phyloP scores from a whole-genome alignment of 176 grass and related monocot species.

The Oryza coarctata region DNA sequence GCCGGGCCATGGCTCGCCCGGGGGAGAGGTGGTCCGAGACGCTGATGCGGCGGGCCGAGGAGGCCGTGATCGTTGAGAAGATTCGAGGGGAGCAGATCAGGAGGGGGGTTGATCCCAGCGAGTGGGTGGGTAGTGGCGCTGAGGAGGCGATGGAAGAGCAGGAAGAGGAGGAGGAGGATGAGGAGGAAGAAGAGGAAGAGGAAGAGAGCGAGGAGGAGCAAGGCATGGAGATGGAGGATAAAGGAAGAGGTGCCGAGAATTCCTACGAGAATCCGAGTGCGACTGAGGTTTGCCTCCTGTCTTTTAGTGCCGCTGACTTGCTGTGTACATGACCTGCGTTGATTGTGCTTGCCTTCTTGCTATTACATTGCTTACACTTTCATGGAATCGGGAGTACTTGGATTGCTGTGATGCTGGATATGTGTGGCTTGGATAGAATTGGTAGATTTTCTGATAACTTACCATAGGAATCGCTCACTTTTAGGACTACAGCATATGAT shows the following conservation, averaged over 20 bases:
- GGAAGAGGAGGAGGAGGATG: conserved; percentile 30
- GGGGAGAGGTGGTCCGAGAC: conserved; percentile 90
- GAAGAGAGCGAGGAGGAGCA: conserved; percentile 39
- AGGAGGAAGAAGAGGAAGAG: conserved; percentile 23
- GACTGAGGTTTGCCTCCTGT: conserved; percentile 36
- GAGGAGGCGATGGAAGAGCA: conserved; percentile 30
- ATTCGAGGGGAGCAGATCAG: conserved; percentile 78
- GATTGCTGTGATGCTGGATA: not conserved
- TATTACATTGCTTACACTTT: not conserved
- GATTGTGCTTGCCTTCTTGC: not conserved
- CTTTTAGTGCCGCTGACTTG: not conserved
- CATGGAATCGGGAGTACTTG: not conserved
- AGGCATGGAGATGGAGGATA: not conserved
- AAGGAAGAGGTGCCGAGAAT: conserved; percentile 11
- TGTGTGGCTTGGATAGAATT: not conserved
- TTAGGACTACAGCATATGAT: not conserved
- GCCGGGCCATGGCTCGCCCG: conserved; percentile 61
- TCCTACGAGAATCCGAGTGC: conserved; percentile 1
- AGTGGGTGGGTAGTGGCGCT: conserved; percentile 60
- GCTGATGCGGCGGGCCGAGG: conserved; percentile 74
- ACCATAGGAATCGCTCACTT: not conserved
- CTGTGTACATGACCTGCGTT: not conserved
- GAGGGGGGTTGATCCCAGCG: conserved; percentile 60
- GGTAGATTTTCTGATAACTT: not conserved
- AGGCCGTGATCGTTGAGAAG: conserved; percentile 74